phyloP scores from a whole-genome alignment of 352 stramenopile species.

The Globisporangium lucens region DNA sequence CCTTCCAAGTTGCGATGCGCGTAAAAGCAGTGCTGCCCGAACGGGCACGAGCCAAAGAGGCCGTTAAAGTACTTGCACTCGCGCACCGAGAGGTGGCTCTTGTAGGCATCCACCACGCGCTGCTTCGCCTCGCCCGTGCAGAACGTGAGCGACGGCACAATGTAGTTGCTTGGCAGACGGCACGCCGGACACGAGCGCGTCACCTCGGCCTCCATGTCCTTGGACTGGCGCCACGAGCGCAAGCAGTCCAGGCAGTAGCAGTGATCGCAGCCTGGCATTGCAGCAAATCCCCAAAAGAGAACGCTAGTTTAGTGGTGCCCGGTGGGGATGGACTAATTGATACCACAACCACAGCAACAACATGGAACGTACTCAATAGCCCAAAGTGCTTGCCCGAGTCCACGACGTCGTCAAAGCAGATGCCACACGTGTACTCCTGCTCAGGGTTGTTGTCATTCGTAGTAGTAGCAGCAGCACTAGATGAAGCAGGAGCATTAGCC shows the following conservation, averaged over 20 bases:
- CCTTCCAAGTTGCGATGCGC: constrained; percentile 58
- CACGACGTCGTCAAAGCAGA: constrained; percentile 83
- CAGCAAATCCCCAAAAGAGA: neutral
- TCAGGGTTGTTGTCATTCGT: constrained; percentile 20
- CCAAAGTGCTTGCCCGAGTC: constrained; percentile 76
- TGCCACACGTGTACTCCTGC: constrained; percentile 66
- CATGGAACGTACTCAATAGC: constrained; percentile 48
- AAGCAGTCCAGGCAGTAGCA: constrained; percentile 80
- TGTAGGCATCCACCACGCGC: constrained; percentile 63
- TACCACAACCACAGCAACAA: neutral
- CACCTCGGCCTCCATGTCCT: constrained; percentile 69
- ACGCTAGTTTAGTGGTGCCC: neutral
- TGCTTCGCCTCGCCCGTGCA: constrained; percentile 58
- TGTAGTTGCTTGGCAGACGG: constrained; percentile 65
- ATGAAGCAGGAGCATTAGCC: neutral
- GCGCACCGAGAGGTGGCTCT: constrained; percentile 64
- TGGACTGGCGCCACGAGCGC: constrained; percentile 65
- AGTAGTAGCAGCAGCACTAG: neutral
- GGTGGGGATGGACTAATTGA: neutral
- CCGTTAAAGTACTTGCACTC: constrained; percentile 85
- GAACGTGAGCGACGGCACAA: constrained; percentile 78
- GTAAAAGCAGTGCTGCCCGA: constrained; percentile 75
- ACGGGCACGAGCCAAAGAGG: constrained; percentile 61
- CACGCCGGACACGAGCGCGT: constrained; percentile 67
- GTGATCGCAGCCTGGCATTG: constrained; percentile 48